These are phyloP conservation scores for Primulina huaijiensis DNA, from an alignment of 257 asterid species.

Conservation along the genomic window DNA sequence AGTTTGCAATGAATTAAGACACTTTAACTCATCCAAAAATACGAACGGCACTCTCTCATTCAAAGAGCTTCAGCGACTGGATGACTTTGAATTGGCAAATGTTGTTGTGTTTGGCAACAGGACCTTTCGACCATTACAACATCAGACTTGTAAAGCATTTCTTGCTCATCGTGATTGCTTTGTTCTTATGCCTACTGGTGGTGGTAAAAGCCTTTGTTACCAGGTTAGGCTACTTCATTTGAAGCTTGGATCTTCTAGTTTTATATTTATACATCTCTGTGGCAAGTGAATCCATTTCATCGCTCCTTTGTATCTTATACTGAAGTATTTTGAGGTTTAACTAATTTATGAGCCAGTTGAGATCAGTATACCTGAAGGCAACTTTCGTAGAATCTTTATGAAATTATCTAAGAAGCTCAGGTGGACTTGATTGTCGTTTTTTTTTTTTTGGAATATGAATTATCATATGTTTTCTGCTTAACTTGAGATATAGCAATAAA, in stretches of 20 bases:
- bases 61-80: slow-evolving; percentile 73
- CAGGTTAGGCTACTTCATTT: slow-evolving; percentile 59
- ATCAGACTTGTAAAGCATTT: slow-evolving; percentile 73
- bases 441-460: too few relatives aligned
- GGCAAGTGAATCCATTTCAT: slow-evolving; percentile 18
- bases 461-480: too few relatives aligned
- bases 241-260: background rate
- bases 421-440: too few relatives aligned
- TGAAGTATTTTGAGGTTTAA: slow-evolving; percentile 12
- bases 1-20: slow-evolving; percentile 31
- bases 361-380: slow-evolving; percentile 1
- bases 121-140: slow-evolving; percentile 81
- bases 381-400: background rate
- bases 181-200: slow-evolving; percentile 96
- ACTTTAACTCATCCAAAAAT: slow-evolving; percentile 28
- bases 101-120: slow-evolving; percentile 84
- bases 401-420: too few relatives aligned
- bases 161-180: slow-evolving; percentile 71
- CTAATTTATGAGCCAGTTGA: slow-evolving; percentile 19
- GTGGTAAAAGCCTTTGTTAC: slow-evolving; percentile 98
- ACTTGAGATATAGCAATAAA: too few relatives aligned
- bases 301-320: slow-evolving; percentile 14
- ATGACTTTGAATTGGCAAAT: slow-evolving; percentile 84
- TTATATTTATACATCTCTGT: slow-evolving; percentile 14
- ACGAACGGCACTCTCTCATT: slow-evolving; percentile 46